Base-by-base conservation (phyloP, 140 eudicot species). In the Eryngium alpinum region DNA sequence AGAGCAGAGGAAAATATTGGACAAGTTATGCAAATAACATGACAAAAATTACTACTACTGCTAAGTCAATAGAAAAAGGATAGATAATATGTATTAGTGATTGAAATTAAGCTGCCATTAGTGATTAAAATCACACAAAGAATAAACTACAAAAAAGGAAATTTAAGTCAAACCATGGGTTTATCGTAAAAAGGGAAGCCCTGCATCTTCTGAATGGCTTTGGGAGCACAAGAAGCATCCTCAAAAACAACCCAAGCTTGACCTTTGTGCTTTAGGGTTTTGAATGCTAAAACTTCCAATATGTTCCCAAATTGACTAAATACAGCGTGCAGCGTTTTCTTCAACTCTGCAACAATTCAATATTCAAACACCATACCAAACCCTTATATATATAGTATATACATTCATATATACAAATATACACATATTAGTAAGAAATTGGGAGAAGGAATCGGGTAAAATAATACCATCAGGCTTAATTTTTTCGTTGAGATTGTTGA, bases 231-330 rank as follows among this genome's bases (percentile, higher is more conserved):
- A 10, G 96, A 83, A 77, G 78, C 92, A 9, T 95, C 97, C 73
- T 93, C 96, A 60, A 95, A 95, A 57, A 93, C 92, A 85, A 95
- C 99, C 99, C 99, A 95, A 19, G 99, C 99, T 84, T 95, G 98
- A 14, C 99, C 99, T 78, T 91, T 93, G 75, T 91, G 97, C 79
- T 93, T 95, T 81, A 95, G 93, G 88, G 98, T 95, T 88, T 95
- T 95, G 83, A 95, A 95, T 22, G 98, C 99, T 19, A 93, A 85
- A 77, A 95, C 91, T 86, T 95, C 98, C 89, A 95, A 29, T 72
- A 95, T 95, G 75, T 88, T 90, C 81, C 98, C 98, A 82, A 93
- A 95, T 81, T 95, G 99, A 21, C 97, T 87, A 78, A 95, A 95
- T 82, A 95, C 97, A 1, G 98, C 99, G 80, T 85, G 86, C 84